Percentiles rank a stretch among this genome's conserved stretches.
Evolutionary conservation across 805 yeast species (phyloP).

Genomic region (Zygotorulaspora florentina): DNA sequence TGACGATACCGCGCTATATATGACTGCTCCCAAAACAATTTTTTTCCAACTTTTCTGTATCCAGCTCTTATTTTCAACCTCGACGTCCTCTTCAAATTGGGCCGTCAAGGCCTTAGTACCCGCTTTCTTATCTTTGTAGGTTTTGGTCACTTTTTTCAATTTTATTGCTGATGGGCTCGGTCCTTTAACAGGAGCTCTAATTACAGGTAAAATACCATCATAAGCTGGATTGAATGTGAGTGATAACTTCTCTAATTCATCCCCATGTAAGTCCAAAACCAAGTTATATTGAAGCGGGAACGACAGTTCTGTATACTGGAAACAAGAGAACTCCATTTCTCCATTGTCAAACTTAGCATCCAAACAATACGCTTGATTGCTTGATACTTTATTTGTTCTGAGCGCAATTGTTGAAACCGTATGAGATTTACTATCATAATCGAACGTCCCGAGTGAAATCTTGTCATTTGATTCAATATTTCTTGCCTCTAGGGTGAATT

Average conservation of each 20-base stretch:
- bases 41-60: conserved; percentile 33
- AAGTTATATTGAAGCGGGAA: conserved; percentile 26
- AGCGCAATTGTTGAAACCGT: conserved; percentile 2
- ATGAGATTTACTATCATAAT: conserved; percentile 2
- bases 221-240: conserved; percentile 14
- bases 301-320: conserved; percentile 22
- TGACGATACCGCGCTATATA: conserved; percentile 14
- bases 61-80: conserved; percentile 20
- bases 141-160: conserved; percentile 30
- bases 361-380: conserved; percentile 19
- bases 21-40: conserved; percentile 25
- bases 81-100: conserved; percentile 23
- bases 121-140: conserved; percentile 30
- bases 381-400: neutral
- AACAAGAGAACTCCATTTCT: conserved; percentile 16
- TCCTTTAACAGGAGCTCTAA: conserved; percentile 18
- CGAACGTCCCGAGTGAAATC: conserved; percentile 6
- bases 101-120: conserved; percentile 17
- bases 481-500: conserved; percentile 6
- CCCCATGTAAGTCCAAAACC: conserved; percentile 16
- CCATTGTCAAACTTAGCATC: conserved; percentile 18
- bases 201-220: conserved; percentile 18
- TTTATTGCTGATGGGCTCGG: conserved; percentile 22
- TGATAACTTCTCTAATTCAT: conserved; percentile 20
- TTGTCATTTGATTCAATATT: conserved; percentile 1